Evolutionary conservation across 495 filamentous ascomycete species (phyloP), one percentile per base, ranked within the genome.

Genomic region (Lepidopterella palustris): DNA sequence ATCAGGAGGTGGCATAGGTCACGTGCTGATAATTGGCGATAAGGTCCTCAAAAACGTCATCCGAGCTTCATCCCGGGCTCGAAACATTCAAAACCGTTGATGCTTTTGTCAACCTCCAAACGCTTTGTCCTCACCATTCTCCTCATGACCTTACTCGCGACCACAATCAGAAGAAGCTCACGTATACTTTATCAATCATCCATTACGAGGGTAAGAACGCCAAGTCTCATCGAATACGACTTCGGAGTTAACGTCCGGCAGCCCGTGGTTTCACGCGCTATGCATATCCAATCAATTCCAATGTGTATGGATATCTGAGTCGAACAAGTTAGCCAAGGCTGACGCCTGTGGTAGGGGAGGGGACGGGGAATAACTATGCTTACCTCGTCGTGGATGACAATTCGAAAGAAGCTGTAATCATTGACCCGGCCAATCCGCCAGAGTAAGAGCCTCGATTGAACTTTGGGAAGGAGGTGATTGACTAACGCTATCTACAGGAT

Each of bases 241-340:
- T 28, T 15, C 13, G 35, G 40, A 49, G 45, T 60, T 63, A 61
- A 63, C 32, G 10, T 35, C 28, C 18, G 27, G 35, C 39, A 64
- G 61, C 61, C 58, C 56, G 23, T 18, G 27, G 48, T 27, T 23
- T 2, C 58, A 32, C 72, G 77, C 70, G 72, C 77, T 64, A 98
- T 98, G 93, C 91, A 97, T 85, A 87, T 98, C 74, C 84, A 91
- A 72, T 90, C 90, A 57, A 96, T 98, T 77, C 93, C 93, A 31
- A 98, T 97, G 93, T 97, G 92, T 96, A 84, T 69, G 88, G 81
- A 20, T 23, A 59, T 32, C 49, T 18, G 0, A 20, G 54, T 20
- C 3, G 31, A 50, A 20, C 11, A 40, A 11, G n/a, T 5, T 21
- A 59, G 10, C 5, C 15, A 39, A 35, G 23, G n/a, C 1, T 56